A percentile compares a stretch with the other conserved stretches of the same genome.
phyloP scores from a whole-genome alignment of 441 rosid species.

The Dalechampia spathulata region DNA sequence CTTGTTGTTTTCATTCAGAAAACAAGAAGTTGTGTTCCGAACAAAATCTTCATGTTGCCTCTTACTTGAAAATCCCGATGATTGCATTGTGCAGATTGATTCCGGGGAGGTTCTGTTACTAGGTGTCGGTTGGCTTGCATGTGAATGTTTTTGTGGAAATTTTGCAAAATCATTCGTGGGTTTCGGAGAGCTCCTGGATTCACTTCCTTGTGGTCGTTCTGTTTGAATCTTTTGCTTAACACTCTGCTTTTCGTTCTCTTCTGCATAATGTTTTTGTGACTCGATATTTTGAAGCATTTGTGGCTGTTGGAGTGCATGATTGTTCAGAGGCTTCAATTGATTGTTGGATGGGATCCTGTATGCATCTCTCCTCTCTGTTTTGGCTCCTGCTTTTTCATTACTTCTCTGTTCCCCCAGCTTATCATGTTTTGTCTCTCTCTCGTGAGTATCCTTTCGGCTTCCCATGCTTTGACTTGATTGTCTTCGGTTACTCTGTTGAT shows the following conservation, averaged over 20 bases:
- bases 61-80: slow-evolving; percentile 17
- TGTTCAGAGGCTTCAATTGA: slow-evolving; percentile 22
- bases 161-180: slow-evolving; percentile 17
- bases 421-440: slow-evolving; percentile 31
- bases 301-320: slow-evolving; percentile 23
- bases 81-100: slow-evolving; percentile 16
- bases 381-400: slow-evolving; percentile 22
- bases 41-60: slow-evolving; percentile 20
- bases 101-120: slow-evolving; percentile 26
- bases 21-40: slow-evolving; percentile 15
- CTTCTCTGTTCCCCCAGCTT: slow-evolving; percentile 29
- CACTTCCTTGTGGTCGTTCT: slow-evolving; percentile 30
- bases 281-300: slow-evolving; percentile 18
- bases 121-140: slow-evolving; percentile 26
- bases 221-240: slow-evolving; percentile 32
- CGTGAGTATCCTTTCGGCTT: slow-evolving; percentile 26
- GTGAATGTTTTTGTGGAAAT: slow-evolving; percentile 26
- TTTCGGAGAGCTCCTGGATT: slow-evolving; percentile 22
- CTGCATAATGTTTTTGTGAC: slow-evolving; percentile 19
- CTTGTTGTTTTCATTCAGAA: slow-evolving; percentile 10
- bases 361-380: slow-evolving; percentile 25
- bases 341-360: slow-evolving; percentile 21
- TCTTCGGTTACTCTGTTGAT: slow-evolving; percentile 17
- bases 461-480: slow-evolving; percentile 19
- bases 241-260: slow-evolving; percentile 25